These are phyloP conservation scores for Acacia acuminata DNA, from an alignment of 306 rosid genomes.

Conservation along the genomic window DNA sequence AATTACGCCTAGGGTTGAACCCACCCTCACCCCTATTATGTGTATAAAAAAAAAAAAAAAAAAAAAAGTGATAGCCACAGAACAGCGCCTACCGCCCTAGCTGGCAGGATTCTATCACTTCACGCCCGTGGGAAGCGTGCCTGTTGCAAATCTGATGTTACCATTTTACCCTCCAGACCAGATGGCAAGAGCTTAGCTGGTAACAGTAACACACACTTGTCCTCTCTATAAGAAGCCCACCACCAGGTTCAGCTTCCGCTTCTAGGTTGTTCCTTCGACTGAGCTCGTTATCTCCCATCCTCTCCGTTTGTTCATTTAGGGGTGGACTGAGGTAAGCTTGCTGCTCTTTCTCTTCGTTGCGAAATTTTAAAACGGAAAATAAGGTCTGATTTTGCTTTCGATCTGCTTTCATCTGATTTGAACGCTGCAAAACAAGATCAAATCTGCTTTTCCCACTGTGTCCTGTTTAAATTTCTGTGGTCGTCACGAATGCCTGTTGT, in stretches of 20 bases:
- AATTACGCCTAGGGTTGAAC: no score
- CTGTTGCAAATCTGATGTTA: neutral
- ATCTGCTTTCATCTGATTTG: neutral
- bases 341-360: neutral
- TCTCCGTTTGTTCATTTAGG: slow-evolving; percentile 4
- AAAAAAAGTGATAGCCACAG: no score
- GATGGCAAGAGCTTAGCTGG: neutral
- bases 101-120: no score
- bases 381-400: neutral
- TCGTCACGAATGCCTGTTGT: neutral
- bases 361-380: neutral
- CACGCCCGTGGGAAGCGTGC: neutral
- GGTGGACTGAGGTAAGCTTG: slow-evolving; percentile 52
- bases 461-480: neutral
- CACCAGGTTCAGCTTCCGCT: neutral
- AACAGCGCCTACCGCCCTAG: no score
- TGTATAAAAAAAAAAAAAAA: no score
- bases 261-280: slow-evolving; percentile 33
- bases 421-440: neutral
- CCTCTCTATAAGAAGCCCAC: neutral
- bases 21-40: no score
- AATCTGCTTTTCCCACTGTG: neutral
- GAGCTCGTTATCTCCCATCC: neutral
- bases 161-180: slow-evolving; percentile 11
- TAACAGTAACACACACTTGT: neutral